A percentile compares a stretch with the other conserved stretches of the same genome.
phyloP scores from a whole-genome alignment of 768 basidiomycete genomes.

The Tubosaeta sp. region DNA sequence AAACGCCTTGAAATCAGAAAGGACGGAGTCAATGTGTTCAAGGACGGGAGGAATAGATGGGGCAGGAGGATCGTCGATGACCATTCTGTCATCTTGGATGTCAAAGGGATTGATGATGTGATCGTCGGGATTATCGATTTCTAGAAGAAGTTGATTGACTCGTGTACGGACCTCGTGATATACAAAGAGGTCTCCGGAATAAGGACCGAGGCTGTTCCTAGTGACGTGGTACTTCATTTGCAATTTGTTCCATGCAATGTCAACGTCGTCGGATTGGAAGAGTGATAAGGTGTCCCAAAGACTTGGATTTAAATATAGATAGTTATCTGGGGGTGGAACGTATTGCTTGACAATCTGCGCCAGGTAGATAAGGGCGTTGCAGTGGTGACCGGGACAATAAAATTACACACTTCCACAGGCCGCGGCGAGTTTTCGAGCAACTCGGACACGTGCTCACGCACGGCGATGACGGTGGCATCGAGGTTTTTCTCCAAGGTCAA shows the following conservation, averaged over 20 bases:
- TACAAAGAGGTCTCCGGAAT: slow-evolving; percentile 69
- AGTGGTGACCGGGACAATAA: not conserved
- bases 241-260: slow-evolving; percentile 58
- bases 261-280: slow-evolving; percentile 33
- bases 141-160: slow-evolving; percentile 38
- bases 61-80: slow-evolving; percentile 22
- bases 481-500: slow-evolving; percentile 62
- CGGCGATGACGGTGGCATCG: slow-evolving; percentile 71
- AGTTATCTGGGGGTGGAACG: slow-evolving; percentile 45
- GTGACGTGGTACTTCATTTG: slow-evolving; percentile 60
- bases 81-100: slow-evolving; percentile 23
- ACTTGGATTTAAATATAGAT: slow-evolving; percentile 53
- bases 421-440: slow-evolving; percentile 57
- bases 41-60: slow-evolving; percentile 38
- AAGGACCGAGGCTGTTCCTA: slow-evolving; percentile 62
- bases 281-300: slow-evolving; percentile 51
- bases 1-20: slow-evolving; percentile 41
- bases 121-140: slow-evolving; percentile 19
- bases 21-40: slow-evolving; percentile 44
- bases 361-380: not conserved
- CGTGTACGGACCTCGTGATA: slow-evolving; percentile 56
- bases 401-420: slow-evolving; percentile 55
- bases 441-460: slow-evolving; percentile 66
- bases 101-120: slow-evolving; percentile 14
- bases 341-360: slow-evolving; percentile 57